Evolutionary conservation across 495 filamentous ascomycete species (phyloP).

Genomic region (Friedmanniomyces simplex): DNA sequence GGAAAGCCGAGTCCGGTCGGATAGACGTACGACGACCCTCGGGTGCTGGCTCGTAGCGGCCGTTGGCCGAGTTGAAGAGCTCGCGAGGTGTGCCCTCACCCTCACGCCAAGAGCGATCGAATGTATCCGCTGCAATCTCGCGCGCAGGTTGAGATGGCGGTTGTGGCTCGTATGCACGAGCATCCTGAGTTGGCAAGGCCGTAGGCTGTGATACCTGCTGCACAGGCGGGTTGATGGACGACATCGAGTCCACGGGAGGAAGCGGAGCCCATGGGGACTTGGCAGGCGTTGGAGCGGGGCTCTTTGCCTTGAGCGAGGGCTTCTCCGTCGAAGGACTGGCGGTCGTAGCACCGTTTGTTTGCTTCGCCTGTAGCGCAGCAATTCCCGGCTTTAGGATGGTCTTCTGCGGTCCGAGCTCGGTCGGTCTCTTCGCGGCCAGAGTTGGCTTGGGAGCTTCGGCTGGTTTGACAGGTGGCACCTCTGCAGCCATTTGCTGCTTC

Average conservation of each 20-base stretch:
- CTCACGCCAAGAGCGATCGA: conserved; percentile 78
- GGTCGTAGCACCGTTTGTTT: conserved; percentile 37
- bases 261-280: conserved; percentile 88
- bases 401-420: conserved; percentile 27
- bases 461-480: conserved; percentile 7
- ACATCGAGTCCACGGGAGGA: conserved; percentile 71
- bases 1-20: conserved; percentile 53
- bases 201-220: conserved; percentile 22
- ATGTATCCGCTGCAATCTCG: conserved; percentile 91
- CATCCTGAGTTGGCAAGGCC: conserved; percentile 15
- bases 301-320: conserved; percentile 67
- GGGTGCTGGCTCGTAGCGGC: conserved; percentile 81
- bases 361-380: conserved; percentile 20
- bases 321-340: conserved; percentile 57
- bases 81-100: conserved; percentile 54
- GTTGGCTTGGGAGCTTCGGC: conserved; percentile 8
- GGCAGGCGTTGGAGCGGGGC: conserved; percentile 58
- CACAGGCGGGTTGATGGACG: conserved; percentile 48
- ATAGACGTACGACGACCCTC: conserved; percentile 61
- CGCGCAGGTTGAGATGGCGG: conserved; percentile 40
- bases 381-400: conserved; percentile 34
- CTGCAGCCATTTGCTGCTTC: not conserved
- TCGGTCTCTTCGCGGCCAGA: conserved; percentile 13
- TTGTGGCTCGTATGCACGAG: conserved; percentile 18
- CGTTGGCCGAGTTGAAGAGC: conserved; percentile 88